These are phyloP conservation scores for Melanomma pulvis-pyrius DNA, from an alignment of 495 filamentous ascomycete species.

Conservation along the genomic window DNA sequence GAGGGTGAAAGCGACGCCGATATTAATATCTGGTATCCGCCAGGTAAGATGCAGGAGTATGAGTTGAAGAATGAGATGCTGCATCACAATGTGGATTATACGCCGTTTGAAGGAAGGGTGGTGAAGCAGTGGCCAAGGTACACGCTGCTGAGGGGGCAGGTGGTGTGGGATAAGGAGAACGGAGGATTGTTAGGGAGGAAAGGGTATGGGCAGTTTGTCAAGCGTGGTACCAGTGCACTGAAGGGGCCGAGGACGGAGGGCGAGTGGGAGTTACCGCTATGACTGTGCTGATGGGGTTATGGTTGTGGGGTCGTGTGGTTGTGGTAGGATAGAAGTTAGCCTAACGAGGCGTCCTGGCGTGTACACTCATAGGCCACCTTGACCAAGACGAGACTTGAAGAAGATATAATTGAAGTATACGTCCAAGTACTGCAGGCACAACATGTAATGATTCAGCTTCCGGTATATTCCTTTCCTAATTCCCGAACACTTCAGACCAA, in stretches of 20 bases:
- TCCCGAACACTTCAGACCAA: too few relatives aligned
- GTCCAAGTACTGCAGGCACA: too few relatives aligned
- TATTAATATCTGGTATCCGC: slow-evolving; percentile 58
- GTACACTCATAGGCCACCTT: too few relatives aligned
- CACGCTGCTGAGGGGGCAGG: slow-evolving; percentile 60
- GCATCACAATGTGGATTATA: slow-evolving; percentile 65
- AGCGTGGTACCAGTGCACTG: slow-evolving; percentile 51
- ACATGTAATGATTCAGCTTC: too few relatives aligned
- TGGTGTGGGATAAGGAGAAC: slow-evolving; percentile 59
- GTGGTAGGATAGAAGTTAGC: background rate
- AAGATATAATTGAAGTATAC: too few relatives aligned
- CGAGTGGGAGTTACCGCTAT: slow-evolving; percentile 34
- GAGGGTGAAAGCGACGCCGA: slow-evolving; percentile 60
- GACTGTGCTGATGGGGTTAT: background rate
- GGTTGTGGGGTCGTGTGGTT: background rate
- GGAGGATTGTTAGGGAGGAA: slow-evolving; percentile 55
- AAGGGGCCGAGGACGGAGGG: slow-evolving; percentile 34
- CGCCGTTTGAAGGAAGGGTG: slow-evolving; percentile 60
- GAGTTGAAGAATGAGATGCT: slow-evolving; percentile 55
- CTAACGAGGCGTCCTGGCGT: too few relatives aligned
- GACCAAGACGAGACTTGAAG: too few relatives aligned
- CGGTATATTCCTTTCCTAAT: too few relatives aligned
- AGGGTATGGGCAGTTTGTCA: slow-evolving; percentile 58
- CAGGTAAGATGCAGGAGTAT: slow-evolving; percentile 47
- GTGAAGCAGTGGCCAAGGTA: slow-evolving; percentile 64